Conservation (phyloP, 106 monocot genomes). For the Acorus gramineus region DNA sequence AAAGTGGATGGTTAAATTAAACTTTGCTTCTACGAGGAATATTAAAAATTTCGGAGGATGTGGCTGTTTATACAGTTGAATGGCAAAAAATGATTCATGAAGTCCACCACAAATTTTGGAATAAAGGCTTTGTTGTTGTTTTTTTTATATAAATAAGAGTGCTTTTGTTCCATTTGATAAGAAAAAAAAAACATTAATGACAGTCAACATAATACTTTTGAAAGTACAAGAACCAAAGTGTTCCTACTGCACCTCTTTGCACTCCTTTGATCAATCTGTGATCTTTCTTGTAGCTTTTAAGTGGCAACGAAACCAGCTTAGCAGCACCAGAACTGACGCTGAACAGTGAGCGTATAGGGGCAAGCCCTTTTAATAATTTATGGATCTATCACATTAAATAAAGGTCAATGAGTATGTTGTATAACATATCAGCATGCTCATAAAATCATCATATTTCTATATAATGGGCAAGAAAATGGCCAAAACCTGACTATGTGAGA, state of each 20-base stretch:
- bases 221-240: no score
- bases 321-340: conserved; percentile 75
- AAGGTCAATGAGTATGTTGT: neutral
- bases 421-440: neutral
- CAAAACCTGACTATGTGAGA: conserved; percentile 87
- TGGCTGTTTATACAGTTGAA: no score
- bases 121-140: no score
- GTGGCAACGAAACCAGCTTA: conserved; percentile 78
- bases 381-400: conserved; percentile 43
- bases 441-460: neutral
- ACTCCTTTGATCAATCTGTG: conserved; percentile 84
- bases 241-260: conserved; percentile 60
- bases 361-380: conserved; percentile 86
- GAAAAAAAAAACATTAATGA: conserved; percentile 1
- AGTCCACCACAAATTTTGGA: no score
- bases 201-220: no score
- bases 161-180: neutral
- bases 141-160: no score
- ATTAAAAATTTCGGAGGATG: no score
- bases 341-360: conserved; percentile 70
- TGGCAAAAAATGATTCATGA: no score
- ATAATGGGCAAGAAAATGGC: neutral
- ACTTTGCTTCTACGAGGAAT: no score
- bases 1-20: no score
- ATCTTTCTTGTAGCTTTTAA: conserved; percentile 88